Conservation (phyloP, 768 basidiomycete species). For the Leccinum imitatum region DNA sequence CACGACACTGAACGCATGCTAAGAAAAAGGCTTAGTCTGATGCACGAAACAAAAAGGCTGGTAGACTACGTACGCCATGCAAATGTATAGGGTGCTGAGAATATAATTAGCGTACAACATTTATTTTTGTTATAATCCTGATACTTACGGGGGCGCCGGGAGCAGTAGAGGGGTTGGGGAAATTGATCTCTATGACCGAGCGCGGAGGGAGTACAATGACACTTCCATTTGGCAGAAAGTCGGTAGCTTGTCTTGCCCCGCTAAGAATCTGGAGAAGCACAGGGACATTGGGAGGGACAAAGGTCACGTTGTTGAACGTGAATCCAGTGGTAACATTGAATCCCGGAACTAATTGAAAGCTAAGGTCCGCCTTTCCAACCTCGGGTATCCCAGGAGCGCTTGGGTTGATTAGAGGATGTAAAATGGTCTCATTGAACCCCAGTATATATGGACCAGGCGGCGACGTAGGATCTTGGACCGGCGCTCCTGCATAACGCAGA, state of each 20-base stretch:
- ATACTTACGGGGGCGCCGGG: constrained; percentile 31
- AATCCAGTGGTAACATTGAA: constrained; percentile 2
- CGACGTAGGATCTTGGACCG: constrained; percentile 43
- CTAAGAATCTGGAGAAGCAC: constrained; percentile 61
- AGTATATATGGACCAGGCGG: constrained; percentile 24
- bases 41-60: neutral
- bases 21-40: neutral
- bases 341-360: constrained; percentile 26
- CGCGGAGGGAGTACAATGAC: constrained; percentile 46
- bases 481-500: constrained; percentile 48
- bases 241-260: constrained; percentile 44
- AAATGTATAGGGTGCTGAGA: constrained; percentile 41
- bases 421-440: constrained; percentile 37
- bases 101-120: constrained; percentile 4
- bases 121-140: neutral
- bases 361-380: constrained; percentile 43
- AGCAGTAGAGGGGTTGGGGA: constrained; percentile 34
- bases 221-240: constrained; percentile 49
- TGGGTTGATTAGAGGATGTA: constrained; percentile 37
- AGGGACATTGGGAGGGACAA: constrained; percentile 42
- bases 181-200: constrained; percentile 45
- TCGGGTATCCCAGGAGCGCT: constrained; percentile 40
- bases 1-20: constrained; percentile 40
- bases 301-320: constrained; percentile 34
- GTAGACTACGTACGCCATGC: constrained; percentile 36